Evolutionary conservation across 1,139 yeast species (phyloP).

Genomic region (Kluyveromyces marxianus): DNA sequence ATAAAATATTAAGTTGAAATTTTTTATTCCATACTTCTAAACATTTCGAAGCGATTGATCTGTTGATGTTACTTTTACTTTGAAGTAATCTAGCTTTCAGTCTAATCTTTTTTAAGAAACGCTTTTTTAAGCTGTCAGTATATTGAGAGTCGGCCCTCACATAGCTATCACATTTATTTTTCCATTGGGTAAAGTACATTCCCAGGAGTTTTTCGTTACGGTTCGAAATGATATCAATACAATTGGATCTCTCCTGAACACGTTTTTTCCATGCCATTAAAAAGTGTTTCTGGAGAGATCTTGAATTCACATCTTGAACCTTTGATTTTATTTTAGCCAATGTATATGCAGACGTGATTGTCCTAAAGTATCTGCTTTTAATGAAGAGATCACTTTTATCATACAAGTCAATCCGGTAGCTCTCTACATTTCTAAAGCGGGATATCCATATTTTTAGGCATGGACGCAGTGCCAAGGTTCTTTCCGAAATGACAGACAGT

Average conservation of each 20-base stretch:
- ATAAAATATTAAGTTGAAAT: neutral
- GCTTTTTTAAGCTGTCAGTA: neutral
- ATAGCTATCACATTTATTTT: neutral
- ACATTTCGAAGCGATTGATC: neutral
- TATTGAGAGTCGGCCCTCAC: neutral
- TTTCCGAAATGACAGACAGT: constrained; percentile 4
- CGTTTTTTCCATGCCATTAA: constrained; percentile 1
- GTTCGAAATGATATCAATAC: neutral
- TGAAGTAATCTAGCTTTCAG: neutral
- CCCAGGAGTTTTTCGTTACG: neutral
- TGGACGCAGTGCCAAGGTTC: constrained; percentile 15
- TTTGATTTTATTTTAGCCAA: neutral
- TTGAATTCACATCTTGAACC: neutral
- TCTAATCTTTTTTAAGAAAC: neutral
- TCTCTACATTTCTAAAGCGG: neutral
- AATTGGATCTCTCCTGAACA: neutral
- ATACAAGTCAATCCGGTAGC: neutral
- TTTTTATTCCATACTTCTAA: neutral
- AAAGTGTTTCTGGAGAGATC: neutral
- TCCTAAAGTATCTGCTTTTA: neutral
- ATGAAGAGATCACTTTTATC: neutral
- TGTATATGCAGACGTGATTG: neutral
- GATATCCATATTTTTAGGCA: constrained; percentile 24
- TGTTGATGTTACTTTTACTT: neutral
- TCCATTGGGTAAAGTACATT: neutral